Conservation (phyloP, 352 stramenopile species). For the Aphanomyces astaci region DNA sequence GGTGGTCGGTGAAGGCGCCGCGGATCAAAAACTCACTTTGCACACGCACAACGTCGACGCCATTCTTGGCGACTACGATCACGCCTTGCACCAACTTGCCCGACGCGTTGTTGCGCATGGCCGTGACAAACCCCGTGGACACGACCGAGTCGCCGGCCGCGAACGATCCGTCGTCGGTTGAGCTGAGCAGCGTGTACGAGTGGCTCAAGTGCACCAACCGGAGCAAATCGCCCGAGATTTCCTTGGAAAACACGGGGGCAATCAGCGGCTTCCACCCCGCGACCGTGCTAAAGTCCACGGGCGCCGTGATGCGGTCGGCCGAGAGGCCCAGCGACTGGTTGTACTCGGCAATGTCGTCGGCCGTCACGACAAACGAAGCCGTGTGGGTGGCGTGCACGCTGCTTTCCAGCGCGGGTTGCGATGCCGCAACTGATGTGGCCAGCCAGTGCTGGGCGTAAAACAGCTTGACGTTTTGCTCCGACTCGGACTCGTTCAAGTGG, state of each 20-base stretch:
- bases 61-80: constrained; percentile 56
- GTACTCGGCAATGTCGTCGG: constrained; percentile 51
- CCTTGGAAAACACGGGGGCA: constrained; percentile 72
- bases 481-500: constrained; percentile 35
- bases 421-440: constrained; percentile 51
- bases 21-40: constrained; percentile 82
- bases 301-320: constrained; percentile 29
- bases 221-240: constrained; percentile 75
- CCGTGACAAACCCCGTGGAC: constrained; percentile 60
- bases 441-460: constrained; percentile 79
- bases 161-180: constrained; percentile 35
- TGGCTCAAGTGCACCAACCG: constrained; percentile 79
- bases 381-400: constrained; percentile 57
- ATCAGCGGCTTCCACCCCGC: constrained; percentile 76
- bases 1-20: constrained; percentile 65
- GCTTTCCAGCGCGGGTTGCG: constrained; percentile 43
- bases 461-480: constrained; percentile 50
- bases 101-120: constrained; percentile 63
- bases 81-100: constrained; percentile 74
- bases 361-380: constrained; percentile 49
- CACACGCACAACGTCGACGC: constrained; percentile 54
- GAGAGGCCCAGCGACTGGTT: constrained; percentile 50
- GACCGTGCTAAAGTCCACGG: constrained; percentile 71
- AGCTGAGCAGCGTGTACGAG: constrained; percentile 65
- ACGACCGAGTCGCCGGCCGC: constrained; percentile 56